Base-by-base conservation (phyloP, 192 early-diverging fungal genomes). In the Chytriomyces sp. region DNA sequence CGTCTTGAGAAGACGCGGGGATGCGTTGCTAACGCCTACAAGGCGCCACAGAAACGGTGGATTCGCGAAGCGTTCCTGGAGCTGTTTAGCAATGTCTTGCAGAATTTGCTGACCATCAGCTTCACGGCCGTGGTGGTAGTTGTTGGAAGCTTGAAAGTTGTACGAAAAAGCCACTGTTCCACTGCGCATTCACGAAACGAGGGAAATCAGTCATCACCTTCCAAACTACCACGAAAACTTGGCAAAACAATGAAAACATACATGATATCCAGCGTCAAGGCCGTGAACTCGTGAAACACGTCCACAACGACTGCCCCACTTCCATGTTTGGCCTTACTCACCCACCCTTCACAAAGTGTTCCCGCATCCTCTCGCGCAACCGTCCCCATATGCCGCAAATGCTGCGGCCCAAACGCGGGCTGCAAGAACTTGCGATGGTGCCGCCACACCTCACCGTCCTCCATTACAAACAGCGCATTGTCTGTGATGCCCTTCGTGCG, bases 381-480 rank as follows among this genome's bases (percentile, higher is more conserved):
- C 2, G 59, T 32, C 8, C 54, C n/a, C 8, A 69, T 76, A 53
- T 80, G 55, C 10, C 75, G 65, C 39, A 86, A 59, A 37, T 84
- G 80, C 19, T 41, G 26, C 28, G 85, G 85, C 3, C 74, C 78
- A 78, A 86, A 86, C n/a, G 75, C 85, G 3, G 85, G 82, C 59
- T 80, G 78, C 22, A 86, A 59, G 31, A 75, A 62, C 54, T 86
- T 86, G 17, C 85, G 73, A 72, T 86, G 85, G 14, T 68, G 58
- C 58, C 82, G 82, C 84, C 84, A 86, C 14, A 37, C 22, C 3
- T 73, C 75, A 17, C 64, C 82, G n/a, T 70, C 26, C 7, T 72
- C 76, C 19, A 82, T 36, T 2, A 70, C 30, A 58, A 84, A 86
- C 19, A 86, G 65, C 14, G 70, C 73, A 65, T 66, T 64, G 5